Base-by-base conservation (phyloP, 768 basidiomycete genomes). In the Hygrocybe coccinea region DNA sequence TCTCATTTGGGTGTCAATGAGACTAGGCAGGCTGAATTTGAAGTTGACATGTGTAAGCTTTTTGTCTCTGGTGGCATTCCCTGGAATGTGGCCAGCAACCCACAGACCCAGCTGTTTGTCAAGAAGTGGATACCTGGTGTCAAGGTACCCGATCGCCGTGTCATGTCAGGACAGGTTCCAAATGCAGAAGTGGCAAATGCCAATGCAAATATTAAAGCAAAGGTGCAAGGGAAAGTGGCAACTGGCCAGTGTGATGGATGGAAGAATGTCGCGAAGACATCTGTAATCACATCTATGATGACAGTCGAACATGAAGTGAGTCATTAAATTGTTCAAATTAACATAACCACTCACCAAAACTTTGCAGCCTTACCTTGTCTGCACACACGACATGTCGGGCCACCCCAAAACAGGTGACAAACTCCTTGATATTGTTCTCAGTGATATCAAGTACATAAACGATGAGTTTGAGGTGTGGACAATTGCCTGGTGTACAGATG, bases 231-330 rank as follows among this genome's bases (percentile, higher is more conserved):
- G 15, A 55, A 60, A 24, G 52, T 65, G 9, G 69, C 53, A 5
- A 69, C 68, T 2, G 60, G 64, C 8, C 63, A 67, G 54, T 67
- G 65, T 44, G 68, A 71, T 57, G 65, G 69, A 22, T 71, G 69
- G 68, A 67, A 66, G 50, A 67, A 69, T 56, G 54, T 67, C 17
- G 54, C 61, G 7, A 67, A 64, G 50, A 63, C 56, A 15, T 51
- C 61, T 17, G 34, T 70, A n/a, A 56, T 67, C 44, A 57, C 60
- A 10, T 65, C 63, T 8, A 62, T 67, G 55, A 50, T 70, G 33
- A 69, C 56, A 29, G 64, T 68, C 1, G 60, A 68, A 19, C 49
- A 59, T 36, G 38, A 52, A 54, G 70, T 70, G 50, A 37, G 61
- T 59, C 34, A 12, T 38, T 36, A 38, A n/a, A 19, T 21, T 61